Percentiles rank a stretch among this genome's conserved stretches.
phyloP scores from a whole-genome alignment of 768 basidiomycete species.

The Boletus insuetus region DNA sequence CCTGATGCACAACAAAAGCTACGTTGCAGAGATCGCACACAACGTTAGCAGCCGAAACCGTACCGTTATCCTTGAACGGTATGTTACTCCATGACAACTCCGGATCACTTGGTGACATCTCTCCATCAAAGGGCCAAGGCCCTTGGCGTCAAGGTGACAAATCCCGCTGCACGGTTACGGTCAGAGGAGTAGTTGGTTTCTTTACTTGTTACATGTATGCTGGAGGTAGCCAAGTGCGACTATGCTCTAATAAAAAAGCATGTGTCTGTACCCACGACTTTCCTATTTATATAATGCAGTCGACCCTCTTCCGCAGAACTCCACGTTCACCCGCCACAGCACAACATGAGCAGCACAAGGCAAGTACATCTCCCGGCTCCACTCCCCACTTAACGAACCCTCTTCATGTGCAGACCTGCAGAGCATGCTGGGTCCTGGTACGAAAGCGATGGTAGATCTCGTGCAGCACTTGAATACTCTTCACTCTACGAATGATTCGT shows the following conservation, averaged over 20 bases:
- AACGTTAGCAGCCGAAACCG: conserved; percentile 96
- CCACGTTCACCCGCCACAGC: conserved; percentile 7
- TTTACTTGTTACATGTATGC: conserved; percentile 40
- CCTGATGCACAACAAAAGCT: conserved; percentile 97
- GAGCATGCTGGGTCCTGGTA: conserved; percentile 95
- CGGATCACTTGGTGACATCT: conserved; percentile 6
- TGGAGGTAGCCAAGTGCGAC: conserved; percentile 47
- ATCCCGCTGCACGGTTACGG: conserved; percentile 88
- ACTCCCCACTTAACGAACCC: background rate
- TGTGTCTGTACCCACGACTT: conserved; percentile 2
- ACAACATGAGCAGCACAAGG: conserved; percentile 28
- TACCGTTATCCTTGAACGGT: conserved; percentile 86
- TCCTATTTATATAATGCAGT: conserved; percentile 32
- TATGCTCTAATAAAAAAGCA: conserved; percentile 39
- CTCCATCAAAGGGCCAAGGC: conserved; percentile 63
- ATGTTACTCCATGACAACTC: conserved; percentile 17
- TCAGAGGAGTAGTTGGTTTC: conserved; percentile 79
- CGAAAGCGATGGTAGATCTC: conserved; percentile 54
- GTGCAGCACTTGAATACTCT: conserved; percentile 12
- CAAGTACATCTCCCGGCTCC: conserved; percentile 7
- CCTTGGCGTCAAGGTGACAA: conserved; percentile 90
- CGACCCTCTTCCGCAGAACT: conserved; percentile 12
- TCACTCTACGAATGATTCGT: conserved; percentile 12
- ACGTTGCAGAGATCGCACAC: conserved; percentile 96
- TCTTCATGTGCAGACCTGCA: conserved; percentile 44